Base-by-base conservation (phyloP, 2,329 filamentous ascomycete genomes). In the Nemania sp. region DNA sequence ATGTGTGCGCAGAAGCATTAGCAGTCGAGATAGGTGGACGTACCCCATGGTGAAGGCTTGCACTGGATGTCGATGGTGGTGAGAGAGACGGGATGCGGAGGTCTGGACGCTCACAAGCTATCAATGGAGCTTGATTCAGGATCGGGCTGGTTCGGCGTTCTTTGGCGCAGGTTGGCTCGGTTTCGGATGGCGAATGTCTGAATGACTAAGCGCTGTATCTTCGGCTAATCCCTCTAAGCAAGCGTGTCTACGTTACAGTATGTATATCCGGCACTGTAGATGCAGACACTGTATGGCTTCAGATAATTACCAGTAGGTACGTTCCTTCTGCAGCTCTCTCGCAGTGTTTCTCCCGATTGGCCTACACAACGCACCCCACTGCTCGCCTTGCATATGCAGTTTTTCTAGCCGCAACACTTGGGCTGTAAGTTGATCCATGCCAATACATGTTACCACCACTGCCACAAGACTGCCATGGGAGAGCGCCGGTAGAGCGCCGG, bases 11-110 rank as follows among this genome's bases (percentile, higher is more conserved):
- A 34, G 17, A 17, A 37, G 44, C 22, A 33, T 59, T 50, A 49
- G 52, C 23, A 30, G 49, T n/a, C n/a, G 11, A 26, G 41, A 54
- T 41, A n/a, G n/a, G 28, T 20, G 15, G 11, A 43, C 40, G 8
- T 68, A 69, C 67, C 55, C 62, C 67, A 69, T 69, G 54, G 57
- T 68, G 55, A 50, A 47, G 54, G 50, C 52, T 52, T 46, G 48
- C 40, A 24, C 49, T 11, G 36, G 42, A 53, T 60, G 45, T 42
- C 46, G 56, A 49, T 46, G 55, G 50, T 45, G n/a, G 22, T 46
- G 20, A 15, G n/a, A 23, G 26, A 28, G 24, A 26, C n/a, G 30
- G 26, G 19, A 17, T n/a, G 23, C 7, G 39, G 24, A 37, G 36
- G 46, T 26, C 49, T 17, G 33, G 23, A 51, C 37, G 22, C 17